Conservation (phyloP, 2,329 filamentous ascomycete species). For the Fusarium papillatum region DNA sequence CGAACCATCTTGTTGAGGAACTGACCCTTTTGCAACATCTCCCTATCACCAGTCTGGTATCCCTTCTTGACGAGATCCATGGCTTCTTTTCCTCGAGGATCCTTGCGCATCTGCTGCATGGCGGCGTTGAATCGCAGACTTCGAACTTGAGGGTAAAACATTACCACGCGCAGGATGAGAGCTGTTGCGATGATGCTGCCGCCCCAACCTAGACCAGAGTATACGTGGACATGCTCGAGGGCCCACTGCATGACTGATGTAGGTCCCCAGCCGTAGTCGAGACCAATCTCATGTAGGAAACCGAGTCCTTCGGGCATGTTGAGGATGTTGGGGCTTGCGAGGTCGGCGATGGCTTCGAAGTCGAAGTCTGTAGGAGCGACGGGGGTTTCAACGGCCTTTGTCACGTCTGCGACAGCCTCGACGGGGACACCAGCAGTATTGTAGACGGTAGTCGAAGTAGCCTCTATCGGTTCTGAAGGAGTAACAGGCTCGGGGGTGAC, state of each 20-base stretch:
- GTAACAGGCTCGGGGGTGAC: slow-evolving; percentile 27
- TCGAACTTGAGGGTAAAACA: slow-evolving; percentile 72
- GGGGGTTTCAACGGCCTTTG: slow-evolving; percentile 34
- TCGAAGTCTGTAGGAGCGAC: slow-evolving; percentile 48
- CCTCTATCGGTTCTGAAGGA: slow-evolving; percentile 27
- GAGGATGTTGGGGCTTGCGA: slow-evolving; percentile 61
- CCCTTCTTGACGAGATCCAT: slow-evolving; percentile 65
- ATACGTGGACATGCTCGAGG: slow-evolving; percentile 88
- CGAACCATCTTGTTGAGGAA: slow-evolving; percentile 52
- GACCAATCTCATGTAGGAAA: slow-evolving; percentile 84
- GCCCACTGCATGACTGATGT: slow-evolving; percentile 80
- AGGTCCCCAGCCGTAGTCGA: slow-evolving; percentile 90
- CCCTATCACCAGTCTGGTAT: slow-evolving; percentile 57
- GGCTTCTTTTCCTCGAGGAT: slow-evolving; percentile 65
- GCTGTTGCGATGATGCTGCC: slow-evolving; percentile 77
- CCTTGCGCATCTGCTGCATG: slow-evolving; percentile 68
- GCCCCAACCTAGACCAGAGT: slow-evolving; percentile 85
- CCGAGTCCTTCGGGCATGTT: slow-evolving; percentile 82
- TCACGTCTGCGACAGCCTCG: slow-evolving; percentile 32
- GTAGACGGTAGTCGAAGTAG: slow-evolving; percentile 5
- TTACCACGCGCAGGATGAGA: slow-evolving; percentile 71
- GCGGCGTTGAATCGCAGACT: slow-evolving; percentile 61
- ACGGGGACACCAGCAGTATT: slow-evolving; percentile 36
- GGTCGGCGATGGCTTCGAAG: slow-evolving; percentile 49
- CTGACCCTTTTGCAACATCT: slow-evolving; percentile 52